Evolutionary conservation across 208 protist genomes (phyloP).

Genomic region (Eutreptiella sp.): DNA sequence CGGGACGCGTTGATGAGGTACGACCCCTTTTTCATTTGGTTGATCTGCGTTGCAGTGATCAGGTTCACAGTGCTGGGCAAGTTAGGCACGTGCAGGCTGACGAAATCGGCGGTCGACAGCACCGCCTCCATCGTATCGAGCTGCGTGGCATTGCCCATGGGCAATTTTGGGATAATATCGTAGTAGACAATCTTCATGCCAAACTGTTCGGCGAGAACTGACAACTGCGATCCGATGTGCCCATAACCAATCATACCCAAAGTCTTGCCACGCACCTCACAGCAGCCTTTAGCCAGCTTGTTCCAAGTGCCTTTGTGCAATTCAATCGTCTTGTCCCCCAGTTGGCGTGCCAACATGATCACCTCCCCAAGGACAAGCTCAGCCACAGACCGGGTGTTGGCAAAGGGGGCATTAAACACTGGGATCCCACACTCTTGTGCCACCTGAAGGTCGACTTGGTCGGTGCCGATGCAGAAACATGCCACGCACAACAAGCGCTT

Average conservation of each 20-base stretch:
- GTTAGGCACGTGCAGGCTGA: slow-evolving; percentile 83
- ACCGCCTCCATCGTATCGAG: slow-evolving; percentile 59
- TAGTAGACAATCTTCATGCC: slow-evolving; percentile 86
- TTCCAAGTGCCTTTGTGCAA: slow-evolving; percentile 78
- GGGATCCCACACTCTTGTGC: slow-evolving; percentile 66
- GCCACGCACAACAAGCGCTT: slow-evolving; percentile 71
- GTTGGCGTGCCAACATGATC: slow-evolving; percentile 70
- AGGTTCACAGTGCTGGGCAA: slow-evolving; percentile 64
- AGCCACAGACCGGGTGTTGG: slow-evolving; percentile 83
- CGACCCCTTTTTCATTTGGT: slow-evolving; percentile 56
- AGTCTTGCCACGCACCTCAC: slow-evolving; percentile 73
- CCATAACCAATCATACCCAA: slow-evolving; percentile 85
- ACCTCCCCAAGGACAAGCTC: slow-evolving; percentile 83
- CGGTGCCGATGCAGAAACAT: slow-evolving; percentile 91
- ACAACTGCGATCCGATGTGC: slow-evolving; percentile 83
- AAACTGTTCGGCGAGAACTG: slow-evolving; percentile 78
- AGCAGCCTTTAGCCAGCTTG: slow-evolving; percentile 66
- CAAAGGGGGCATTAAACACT: slow-evolving; percentile 91
- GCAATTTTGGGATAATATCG: slow-evolving; percentile 71
- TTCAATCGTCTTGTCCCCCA: slow-evolving; percentile 72
- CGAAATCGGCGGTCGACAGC: slow-evolving; percentile 67
- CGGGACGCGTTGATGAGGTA: slow-evolving; percentile 76
- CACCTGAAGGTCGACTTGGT: slow-evolving; percentile 77
- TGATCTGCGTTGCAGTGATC: slow-evolving; percentile 59
- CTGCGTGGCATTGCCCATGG: slow-evolving; percentile 72